Evolutionary conservation across 2,329 filamentous ascomycete species (phyloP), one percentile per base, ranked within the genome.

Genomic region (Fusarium floridanum): DNA sequence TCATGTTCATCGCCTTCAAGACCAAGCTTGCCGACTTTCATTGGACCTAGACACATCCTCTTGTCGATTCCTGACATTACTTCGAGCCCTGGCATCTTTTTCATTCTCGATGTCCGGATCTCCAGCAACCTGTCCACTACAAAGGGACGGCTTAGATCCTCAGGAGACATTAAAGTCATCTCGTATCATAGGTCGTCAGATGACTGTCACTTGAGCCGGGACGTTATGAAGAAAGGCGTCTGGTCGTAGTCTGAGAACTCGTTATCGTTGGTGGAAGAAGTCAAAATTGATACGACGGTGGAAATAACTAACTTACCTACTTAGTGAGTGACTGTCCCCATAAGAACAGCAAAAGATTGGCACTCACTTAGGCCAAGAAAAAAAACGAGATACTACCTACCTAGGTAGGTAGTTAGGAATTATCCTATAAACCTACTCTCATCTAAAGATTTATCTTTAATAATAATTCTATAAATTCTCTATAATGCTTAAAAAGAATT

Each of bases 1-100:
- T 91, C 90, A 67, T 92, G 91, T 76, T 92, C 89, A 70, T 93
- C 91, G 6, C 82, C 86, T 17, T 87, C 85, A 16, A 92, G 85
- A 0, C 91, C 91, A 3, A 86, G 75, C 22, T 81, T 83, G 3
- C 80, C 82, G 39, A 91, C 84, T 4, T 83, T 79, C 4, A 90
- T 82, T 0, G 85, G 85, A 0, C 83, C 86, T 2, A 80, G 36
- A 8, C 86, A 83, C 3, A 84, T 64, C 0, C 74, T 76, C 77
- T 91, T 91, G 81, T 89, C 86, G 69, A 92, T 92, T 1, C 88
- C 90, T 0, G 88, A 88, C 66, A 84, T 82, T 53, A 90, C 84
- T 14, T 83, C 83, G 4, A 90, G 83, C 0, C 86, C 86, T 4
- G 85, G 84, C 81, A 91, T 85, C 27, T 83, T 84, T 79, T 89